Conservation (phyloP, 1,284 basidiomycete species). For the Tilletia indica region DNA sequence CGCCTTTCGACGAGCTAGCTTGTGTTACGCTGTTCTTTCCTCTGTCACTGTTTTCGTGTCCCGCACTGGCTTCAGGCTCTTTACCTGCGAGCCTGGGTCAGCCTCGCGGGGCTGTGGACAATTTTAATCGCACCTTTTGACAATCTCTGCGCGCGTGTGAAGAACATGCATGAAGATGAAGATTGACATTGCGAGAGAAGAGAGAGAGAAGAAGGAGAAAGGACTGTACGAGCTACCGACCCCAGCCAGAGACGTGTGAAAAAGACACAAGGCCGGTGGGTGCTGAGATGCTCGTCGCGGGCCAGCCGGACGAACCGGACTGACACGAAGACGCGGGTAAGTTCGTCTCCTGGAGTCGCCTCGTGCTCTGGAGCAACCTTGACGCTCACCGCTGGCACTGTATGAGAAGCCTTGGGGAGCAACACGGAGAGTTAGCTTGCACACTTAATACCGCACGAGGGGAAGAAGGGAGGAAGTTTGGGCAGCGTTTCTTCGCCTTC, state of each 20-base stretch:
- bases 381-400: constrained; percentile 18
- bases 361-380: constrained; percentile 18
- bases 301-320: background rate
- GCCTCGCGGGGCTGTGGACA: no score
- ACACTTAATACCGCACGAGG: constrained; percentile 12
- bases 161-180: no score
- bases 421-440: constrained; percentile 17
- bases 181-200: background rate
- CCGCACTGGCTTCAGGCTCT: no score
- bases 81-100: no score
- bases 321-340: constrained; percentile 17
- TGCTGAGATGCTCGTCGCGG: constrained; percentile 18
- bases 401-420: constrained; percentile 4
- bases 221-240: constrained; percentile 18
- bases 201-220: background rate
- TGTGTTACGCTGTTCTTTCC: no score
- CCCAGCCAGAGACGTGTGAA: background rate
- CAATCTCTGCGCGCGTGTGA: no score
- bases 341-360: constrained; percentile 18
- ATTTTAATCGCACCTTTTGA: no score
- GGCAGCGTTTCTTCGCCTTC: background rate
- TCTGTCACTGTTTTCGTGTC: no score
- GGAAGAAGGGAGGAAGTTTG: background rate
- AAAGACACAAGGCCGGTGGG: constrained; percentile 4
- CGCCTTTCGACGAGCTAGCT: no score